Percentiles rank a stretch among this genome's conserved stretches.
Evolutionary conservation across 1,284 basidiomycete species (phyloP).

Genomic region (Ustilago tritici): DNA sequence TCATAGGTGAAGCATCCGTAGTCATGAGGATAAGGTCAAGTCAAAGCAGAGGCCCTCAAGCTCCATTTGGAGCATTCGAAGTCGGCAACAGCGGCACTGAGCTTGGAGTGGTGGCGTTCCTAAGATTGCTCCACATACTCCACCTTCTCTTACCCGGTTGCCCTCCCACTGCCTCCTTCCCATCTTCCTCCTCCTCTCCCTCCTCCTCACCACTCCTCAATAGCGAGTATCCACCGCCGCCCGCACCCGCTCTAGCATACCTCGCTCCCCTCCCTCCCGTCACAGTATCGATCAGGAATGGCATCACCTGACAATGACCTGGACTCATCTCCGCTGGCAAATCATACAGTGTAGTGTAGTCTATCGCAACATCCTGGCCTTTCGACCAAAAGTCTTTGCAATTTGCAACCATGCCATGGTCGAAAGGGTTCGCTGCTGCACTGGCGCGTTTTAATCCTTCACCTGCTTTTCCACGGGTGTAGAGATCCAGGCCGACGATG

Average conservation of each 20-base stretch:
- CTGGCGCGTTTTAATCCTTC: conserved; percentile 77
- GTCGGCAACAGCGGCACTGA: conserved; percentile 17
- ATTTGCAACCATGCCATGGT: conserved; percentile 84
- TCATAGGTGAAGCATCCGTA: background rate
- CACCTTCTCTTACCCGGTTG: conserved; percentile 13
- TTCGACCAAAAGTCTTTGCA: conserved; percentile 93
- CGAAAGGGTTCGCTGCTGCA: conserved; percentile 90
- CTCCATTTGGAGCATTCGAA: background rate
- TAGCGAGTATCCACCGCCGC: conserved; percentile 12
- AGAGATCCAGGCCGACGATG: conserved; percentile 89
- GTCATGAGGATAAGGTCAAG: background rate
- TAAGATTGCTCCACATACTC: conserved; percentile 34
- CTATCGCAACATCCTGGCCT: conserved; percentile 84
- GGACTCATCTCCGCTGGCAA: conserved; percentile 71
- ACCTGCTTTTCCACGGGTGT: conserved; percentile 87
- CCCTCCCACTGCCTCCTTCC: background rate
- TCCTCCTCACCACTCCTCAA: conserved; percentile 18
- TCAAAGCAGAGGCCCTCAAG: background rate
- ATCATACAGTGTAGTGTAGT: conserved; percentile 90
- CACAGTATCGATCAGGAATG: conserved; percentile 29
- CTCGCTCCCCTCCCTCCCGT: conserved; percentile 14
- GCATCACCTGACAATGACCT: conserved; percentile 33
- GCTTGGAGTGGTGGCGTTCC: background rate
- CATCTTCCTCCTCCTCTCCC: conserved; percentile 13
- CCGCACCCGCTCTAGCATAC: conserved; percentile 5